Evolutionary conservation across 139 green algal genomes (phyloP).

Genomic region (Zygnema circumcarinatum): DNA sequence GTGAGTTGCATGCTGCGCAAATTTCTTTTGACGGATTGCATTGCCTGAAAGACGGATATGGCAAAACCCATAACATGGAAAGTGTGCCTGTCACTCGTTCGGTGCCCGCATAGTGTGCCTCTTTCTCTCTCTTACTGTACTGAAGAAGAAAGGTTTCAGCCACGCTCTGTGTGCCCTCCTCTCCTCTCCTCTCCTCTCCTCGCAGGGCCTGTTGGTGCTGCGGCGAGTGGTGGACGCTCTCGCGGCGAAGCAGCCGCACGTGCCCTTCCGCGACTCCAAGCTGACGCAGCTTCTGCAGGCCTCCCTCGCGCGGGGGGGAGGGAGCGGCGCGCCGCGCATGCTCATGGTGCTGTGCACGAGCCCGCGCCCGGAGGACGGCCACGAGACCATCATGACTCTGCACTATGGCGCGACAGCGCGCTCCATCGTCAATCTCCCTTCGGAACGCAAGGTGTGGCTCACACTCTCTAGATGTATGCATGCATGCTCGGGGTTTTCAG

Average conservation of each 20-base stretch:
- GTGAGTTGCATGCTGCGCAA: too few species aligned
- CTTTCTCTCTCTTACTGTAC: too few species aligned
- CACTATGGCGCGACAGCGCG: constrained; percentile 33
- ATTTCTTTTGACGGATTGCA: too few species aligned
- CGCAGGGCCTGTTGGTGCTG: constrained; percentile 19
- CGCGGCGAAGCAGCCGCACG: constrained; percentile 33
- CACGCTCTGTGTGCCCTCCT: too few species aligned
- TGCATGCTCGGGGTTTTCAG: not conserved
- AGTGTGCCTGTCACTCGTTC: too few species aligned
- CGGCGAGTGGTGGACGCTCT: constrained; percentile 24
- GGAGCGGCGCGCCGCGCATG: not conserved
- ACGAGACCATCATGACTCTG: constrained; percentile 35
- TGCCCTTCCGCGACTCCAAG: constrained; percentile 68
- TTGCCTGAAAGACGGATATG: too few species aligned
- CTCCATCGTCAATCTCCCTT: constrained; percentile 5
- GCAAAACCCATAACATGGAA: too few species aligned
- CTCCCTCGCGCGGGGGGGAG: constrained; percentile 61
- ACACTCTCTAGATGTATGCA: not conserved
- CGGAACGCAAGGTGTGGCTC: not conserved
- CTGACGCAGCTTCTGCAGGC: constrained; percentile 93
- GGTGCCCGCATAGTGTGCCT: too few species aligned
- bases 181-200: too few species aligned
- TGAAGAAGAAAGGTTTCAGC: too few species aligned
- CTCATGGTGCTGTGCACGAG: constrained; percentile 40
- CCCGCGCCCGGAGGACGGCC: not conserved